A percentile compares a stretch with the other conserved stretches of the same genome.
Conservation (phyloP, 2,329 filamentous ascomycete species). For the Microsporum audouinii region DNA sequence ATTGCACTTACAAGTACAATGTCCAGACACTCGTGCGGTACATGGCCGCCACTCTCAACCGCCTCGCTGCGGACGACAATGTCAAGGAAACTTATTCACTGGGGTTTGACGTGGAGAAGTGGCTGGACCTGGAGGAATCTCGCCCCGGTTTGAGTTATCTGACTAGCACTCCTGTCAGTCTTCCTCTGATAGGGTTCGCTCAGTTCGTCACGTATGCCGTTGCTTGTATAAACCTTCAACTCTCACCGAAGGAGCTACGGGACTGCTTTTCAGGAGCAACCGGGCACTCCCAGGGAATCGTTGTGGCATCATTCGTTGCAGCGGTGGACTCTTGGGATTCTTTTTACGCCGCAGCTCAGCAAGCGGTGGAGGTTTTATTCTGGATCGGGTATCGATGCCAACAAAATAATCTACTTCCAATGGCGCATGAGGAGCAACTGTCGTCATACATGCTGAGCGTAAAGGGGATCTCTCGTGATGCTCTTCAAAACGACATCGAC, state of each 20-base stretch:
- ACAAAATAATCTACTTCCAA: slow-evolving; percentile 37
- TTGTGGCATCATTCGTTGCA: slow-evolving; percentile 83
- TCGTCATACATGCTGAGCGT: slow-evolving; percentile 72
- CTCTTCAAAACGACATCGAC: not conserved
- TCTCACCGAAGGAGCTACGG: not conserved
- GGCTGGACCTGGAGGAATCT: slow-evolving; percentile 78
- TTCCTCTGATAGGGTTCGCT: slow-evolving; percentile 89
- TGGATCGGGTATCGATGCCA: slow-evolving; percentile 97
- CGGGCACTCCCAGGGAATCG: slow-evolving; percentile 91
- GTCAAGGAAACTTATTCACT: slow-evolving; percentile 95
- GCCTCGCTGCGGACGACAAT: slow-evolving; percentile 65
- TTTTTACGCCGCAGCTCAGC: slow-evolving; percentile 65
- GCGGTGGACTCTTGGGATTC: slow-evolving; percentile 88
- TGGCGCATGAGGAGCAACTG: slow-evolving; percentile 9
- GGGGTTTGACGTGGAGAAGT: slow-evolving; percentile 87
- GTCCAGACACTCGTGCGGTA: slow-evolving; percentile 72
- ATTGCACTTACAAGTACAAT: slow-evolving; percentile 82
- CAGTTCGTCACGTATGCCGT: slow-evolving; percentile 57
- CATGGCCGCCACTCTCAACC: slow-evolving; percentile 77
- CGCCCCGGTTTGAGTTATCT: slow-evolving; percentile 92
- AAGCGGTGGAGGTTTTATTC: slow-evolving; percentile 85
- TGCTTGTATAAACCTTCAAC: not conserved
- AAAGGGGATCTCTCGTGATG: not conserved
- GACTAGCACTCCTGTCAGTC: slow-evolving; percentile 86
- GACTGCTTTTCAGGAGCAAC: slow-evolving; percentile 60